Evolutionary conservation across 371 early-diverging fungal genomes (phyloP), one percentile per base, ranked within the genome.

Genomic region (Zancudomyces culisetae): DNA sequence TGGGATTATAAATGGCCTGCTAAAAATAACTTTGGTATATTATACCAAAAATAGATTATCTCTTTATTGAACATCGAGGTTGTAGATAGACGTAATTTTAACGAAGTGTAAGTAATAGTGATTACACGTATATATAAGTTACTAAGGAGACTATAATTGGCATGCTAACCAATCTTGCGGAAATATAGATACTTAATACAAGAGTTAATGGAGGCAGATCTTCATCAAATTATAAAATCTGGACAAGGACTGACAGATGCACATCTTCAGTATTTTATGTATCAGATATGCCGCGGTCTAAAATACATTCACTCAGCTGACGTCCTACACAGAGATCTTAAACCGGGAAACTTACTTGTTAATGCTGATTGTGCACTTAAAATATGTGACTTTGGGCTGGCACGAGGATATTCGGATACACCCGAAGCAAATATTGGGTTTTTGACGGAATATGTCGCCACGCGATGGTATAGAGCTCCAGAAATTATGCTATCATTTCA

Each of bases 251-350:
- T 98, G 60, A 91, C 90, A 0, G 97, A 98, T 62, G 85, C 90
- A 26, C 97, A 96, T 68, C 95, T 81, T 64, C 95, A 98, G 73
- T 94, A 91, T 70, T 98, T 98, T 70, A 74, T 96, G 49, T 98
- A 92, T 70, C 98, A 96, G 67, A 84, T 93, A 52, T 89, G 87
- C 60, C 79, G 92, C 49, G 98, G 96, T 18, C 76, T 98, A 29
- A 95, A 98, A 62, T 94, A 89, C 69, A 93, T 98, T 48, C 98
- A 98, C 63, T 89, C 90, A 27, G 96, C 96, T n/a, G 92, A 95
- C 61, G 98, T 98, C 21, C 71, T 96, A 43, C 97, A 98, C 67
- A 76, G 97, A 55, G 98, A 98, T 67, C 67, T 98, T 61, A 98
- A 98, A 68, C 98, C 98, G 57, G 91, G 88, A 54, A 97, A 96